These are phyloP conservation scores for Tricholoma hemisulphureum DNA, from an alignment of 768 basidiomycete genomes.

Conservation along the genomic window DNA sequence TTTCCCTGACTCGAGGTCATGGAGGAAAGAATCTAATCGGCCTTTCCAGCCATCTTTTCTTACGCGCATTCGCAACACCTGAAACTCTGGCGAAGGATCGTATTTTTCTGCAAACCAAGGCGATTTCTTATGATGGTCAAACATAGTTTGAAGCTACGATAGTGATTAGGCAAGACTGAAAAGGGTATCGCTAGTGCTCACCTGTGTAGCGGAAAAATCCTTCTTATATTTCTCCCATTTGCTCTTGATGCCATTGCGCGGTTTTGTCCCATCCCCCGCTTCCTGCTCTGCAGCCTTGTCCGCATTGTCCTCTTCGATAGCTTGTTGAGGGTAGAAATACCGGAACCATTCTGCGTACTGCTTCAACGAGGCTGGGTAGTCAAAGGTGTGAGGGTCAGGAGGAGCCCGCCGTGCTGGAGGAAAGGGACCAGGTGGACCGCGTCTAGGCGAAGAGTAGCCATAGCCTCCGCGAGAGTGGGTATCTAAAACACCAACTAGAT, in stretches of 20 bases:
- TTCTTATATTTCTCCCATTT: slow-evolving; percentile 96
- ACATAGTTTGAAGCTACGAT: slow-evolving; percentile 90
- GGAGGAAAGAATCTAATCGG: slow-evolving; percentile 66
- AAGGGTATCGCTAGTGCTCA: slow-evolving; percentile 42
- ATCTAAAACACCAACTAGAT: slow-evolving; percentile 40
- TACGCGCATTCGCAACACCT: slow-evolving; percentile 71
- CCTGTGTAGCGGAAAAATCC: slow-evolving; percentile 84
- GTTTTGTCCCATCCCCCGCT: slow-evolving; percentile 78
- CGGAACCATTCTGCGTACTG: slow-evolving; percentile 90
- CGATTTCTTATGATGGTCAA: slow-evolving; percentile 92
- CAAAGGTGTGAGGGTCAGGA: slow-evolving; percentile 77
- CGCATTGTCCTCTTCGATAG: slow-evolving; percentile 76
- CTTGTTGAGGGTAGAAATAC: slow-evolving; percentile 69
- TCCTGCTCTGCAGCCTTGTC: slow-evolving; percentile 85
- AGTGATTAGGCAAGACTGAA: slow-evolving; percentile 25
- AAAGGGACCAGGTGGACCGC: slow-evolving; percentile 50
- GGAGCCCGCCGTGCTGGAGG: slow-evolving; percentile 60
- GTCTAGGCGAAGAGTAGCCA: slow-evolving; percentile 64
- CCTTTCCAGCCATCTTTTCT: slow-evolving; percentile 85
- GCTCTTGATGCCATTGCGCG: slow-evolving; percentile 77
- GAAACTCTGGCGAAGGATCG: slow-evolving; percentile 71
- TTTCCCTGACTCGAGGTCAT: slow-evolving; percentile 80
- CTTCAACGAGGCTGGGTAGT: slow-evolving; percentile 78
- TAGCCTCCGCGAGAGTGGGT: slow-evolving; percentile 58
- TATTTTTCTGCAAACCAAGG: slow-evolving; percentile 98